These are phyloP conservation scores for Dactylonectria estremocensis DNA, from an alignment of 2,329 filamentous ascomycete species.

Conservation along the genomic window DNA sequence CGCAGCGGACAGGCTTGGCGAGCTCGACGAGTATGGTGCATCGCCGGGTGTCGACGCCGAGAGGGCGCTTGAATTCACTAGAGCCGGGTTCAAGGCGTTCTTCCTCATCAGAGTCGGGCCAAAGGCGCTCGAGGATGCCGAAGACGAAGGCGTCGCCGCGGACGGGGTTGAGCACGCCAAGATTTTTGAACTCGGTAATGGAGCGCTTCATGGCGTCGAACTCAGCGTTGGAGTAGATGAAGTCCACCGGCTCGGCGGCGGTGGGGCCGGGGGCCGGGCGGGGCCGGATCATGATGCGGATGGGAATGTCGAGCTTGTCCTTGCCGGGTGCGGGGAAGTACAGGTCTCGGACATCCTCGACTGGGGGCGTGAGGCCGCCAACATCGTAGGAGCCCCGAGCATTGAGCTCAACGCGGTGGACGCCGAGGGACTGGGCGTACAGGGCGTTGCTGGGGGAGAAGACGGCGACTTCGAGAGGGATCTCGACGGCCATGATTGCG, in stretches of 20 bases:
- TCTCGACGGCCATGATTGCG: slow-evolving; percentile 14
- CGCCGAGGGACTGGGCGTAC: slow-evolving; percentile 60
- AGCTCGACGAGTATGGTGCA: slow-evolving; percentile 59
- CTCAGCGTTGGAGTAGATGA: slow-evolving; percentile 64
- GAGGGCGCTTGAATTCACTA: background rate
- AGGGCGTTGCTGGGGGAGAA: slow-evolving; percentile 63
- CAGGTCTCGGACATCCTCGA: no score
- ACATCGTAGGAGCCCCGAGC: slow-evolving; percentile 63
- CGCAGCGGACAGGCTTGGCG: slow-evolving; percentile 60
- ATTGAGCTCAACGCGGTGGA: slow-evolving; percentile 69
- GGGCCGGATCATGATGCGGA: slow-evolving; percentile 71
- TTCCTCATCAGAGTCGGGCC: background rate
- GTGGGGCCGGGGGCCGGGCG: slow-evolving; percentile 39
- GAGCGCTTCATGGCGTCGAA: slow-evolving; percentile 59
- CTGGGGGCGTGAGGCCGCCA: slow-evolving; percentile 67
- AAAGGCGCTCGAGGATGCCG: slow-evolving; percentile 57
- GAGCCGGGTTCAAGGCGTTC: slow-evolving; percentile 20
- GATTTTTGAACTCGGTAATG: slow-evolving; percentile 57
- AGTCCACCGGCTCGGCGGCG: slow-evolving; percentile 55
- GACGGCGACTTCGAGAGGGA: slow-evolving; percentile 67
- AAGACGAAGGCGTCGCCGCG: slow-evolving; percentile 72
- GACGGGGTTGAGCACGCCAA: slow-evolving; percentile 54
- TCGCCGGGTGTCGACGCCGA: slow-evolving; percentile 58
- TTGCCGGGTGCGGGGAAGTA: slow-evolving; percentile 15
- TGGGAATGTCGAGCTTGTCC: slow-evolving; percentile 52